phyloP scores from a whole-genome alignment of 495 filamentous ascomycete genomes.

The Trichoderma erinaceum region DNA sequence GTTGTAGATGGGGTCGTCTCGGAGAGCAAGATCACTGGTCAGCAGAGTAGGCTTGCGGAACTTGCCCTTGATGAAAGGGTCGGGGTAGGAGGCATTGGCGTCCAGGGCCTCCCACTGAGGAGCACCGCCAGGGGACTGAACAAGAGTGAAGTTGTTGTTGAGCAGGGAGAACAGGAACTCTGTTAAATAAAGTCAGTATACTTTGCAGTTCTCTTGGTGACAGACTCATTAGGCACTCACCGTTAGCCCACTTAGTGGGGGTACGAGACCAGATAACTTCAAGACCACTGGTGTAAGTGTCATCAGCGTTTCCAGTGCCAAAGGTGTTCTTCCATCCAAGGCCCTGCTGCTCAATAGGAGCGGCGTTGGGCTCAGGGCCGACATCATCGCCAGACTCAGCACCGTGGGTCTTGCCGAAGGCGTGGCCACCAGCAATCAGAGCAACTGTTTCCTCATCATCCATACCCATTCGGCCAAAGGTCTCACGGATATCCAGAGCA shows the following conservation, averaged over 20 bases:
- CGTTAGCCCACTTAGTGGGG: constrained; percentile 61
- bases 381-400: constrained; percentile 53
- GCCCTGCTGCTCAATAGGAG: constrained; percentile 55
- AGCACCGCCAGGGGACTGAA: constrained; percentile 65
- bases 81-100: constrained; percentile 55
- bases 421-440: constrained; percentile 67
- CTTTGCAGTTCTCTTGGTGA: no score
- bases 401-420: constrained; percentile 71
- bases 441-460: constrained; percentile 72
- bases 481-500: constrained; percentile 60
- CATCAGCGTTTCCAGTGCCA: constrained; percentile 52
- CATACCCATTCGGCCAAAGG: constrained; percentile 73
- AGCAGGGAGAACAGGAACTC: constrained; percentile 64
- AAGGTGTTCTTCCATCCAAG: constrained; percentile 59
- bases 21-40: constrained; percentile 63
- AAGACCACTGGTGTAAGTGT: constrained; percentile 65
- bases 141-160: constrained; percentile 67
- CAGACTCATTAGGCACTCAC: background rate
- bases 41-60: constrained; percentile 64
- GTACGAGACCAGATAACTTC: constrained; percentile 70
- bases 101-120: constrained; percentile 69
- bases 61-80: constrained; percentile 56
- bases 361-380: constrained; percentile 56
- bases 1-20: constrained; percentile 61
- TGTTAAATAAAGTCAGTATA: background rate